Conservation (phyloP, 192 early-diverging fungal genomes). For the Podila horticola region DNA sequence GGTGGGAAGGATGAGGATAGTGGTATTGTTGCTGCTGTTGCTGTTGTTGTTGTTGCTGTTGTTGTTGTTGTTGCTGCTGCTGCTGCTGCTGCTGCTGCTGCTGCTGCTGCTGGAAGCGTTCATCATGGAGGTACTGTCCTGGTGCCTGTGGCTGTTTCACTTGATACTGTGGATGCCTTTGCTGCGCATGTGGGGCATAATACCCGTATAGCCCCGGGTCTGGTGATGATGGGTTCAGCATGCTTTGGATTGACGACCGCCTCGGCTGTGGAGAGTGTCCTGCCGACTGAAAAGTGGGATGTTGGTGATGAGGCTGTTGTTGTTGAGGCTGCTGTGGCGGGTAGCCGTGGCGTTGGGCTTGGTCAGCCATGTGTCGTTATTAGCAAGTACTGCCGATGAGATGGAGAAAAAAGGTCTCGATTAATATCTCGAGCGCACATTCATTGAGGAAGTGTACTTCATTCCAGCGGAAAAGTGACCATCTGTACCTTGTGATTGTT, state of each 20-base stretch:
- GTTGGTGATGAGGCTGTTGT: slow-evolving; percentile 7
- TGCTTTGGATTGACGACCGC: slow-evolving; percentile 47
- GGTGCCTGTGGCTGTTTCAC: not conserved
- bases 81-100: not conserved
- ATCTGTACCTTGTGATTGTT: no score
- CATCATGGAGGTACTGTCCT: not conserved
- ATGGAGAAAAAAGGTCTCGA: no score
- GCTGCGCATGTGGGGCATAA: slow-evolving; percentile 20
- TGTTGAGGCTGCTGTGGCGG: slow-evolving; percentile 13
- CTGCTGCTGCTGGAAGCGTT: not conserved
- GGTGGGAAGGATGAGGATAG: not conserved
- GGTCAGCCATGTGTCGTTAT: slow-evolving; percentile 19
- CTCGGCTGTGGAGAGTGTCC: slow-evolving; percentile 17
- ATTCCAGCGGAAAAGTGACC: no score
- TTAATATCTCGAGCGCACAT: no score
- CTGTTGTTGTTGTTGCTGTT: not conserved
- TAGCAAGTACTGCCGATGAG: not conserved
- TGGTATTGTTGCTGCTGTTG: not conserved
- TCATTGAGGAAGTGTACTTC: no score
- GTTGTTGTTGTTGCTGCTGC: no score
- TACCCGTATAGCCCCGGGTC: slow-evolving; percentile 18
- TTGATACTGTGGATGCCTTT: not conserved
- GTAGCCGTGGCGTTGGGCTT: slow-evolving; percentile 4
- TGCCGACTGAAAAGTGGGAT: not conserved
- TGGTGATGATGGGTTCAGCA: slow-evolving; percentile 40